phyloP scores from a whole-genome alignment of 345 rosid genomes.

The Eucalyptus dawsonii region DNA sequence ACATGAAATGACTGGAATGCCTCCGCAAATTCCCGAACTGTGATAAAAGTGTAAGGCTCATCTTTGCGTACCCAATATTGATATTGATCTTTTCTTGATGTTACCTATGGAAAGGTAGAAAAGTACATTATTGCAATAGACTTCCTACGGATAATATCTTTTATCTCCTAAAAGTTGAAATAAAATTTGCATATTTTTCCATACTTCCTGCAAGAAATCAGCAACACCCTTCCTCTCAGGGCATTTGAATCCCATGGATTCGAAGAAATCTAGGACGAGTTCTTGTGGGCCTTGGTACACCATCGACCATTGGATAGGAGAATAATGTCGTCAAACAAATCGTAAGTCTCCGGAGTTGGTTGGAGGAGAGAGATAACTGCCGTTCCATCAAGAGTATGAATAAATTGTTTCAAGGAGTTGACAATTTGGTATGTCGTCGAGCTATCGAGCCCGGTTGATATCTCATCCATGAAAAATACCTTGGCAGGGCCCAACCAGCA shows the following conservation, averaged over 20 bases:
- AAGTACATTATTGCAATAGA: neutral
- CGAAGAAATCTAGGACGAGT: conserved; percentile 41
- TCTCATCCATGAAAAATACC: conserved; percentile 69
- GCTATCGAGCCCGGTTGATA: conserved; percentile 72
- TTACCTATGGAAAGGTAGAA: conserved; percentile 23
- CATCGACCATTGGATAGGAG: conserved; percentile 54
- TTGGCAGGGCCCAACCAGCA: conserved; percentile 61
- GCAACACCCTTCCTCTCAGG: conserved; percentile 70
- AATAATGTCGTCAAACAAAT: conserved; percentile 63
- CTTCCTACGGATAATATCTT: neutral
- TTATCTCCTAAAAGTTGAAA: neutral
- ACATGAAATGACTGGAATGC: conserved; percentile 29
- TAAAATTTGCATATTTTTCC: neutral
- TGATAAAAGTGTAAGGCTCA: conserved; percentile 35
- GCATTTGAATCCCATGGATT: conserved; percentile 56
- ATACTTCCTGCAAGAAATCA: conserved; percentile 75
- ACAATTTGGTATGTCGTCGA: conserved; percentile 61
- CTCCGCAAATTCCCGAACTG: conserved; percentile 36
- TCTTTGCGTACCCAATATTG: conserved; percentile 49
- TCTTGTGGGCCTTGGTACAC: conserved; percentile 65
- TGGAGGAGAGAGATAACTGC: conserved; percentile 69
- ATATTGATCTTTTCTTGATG: conserved; percentile 61
- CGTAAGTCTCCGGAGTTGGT: conserved; percentile 74
- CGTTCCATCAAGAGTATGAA: conserved; percentile 46
- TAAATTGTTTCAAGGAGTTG: conserved; percentile 42